A percentile compares a stretch with the other conserved stretches of the same genome.
Evolutionary conservation across 2,329 filamentous ascomycete species (phyloP).

Genomic region (Penicillium griseofulvum): DNA sequence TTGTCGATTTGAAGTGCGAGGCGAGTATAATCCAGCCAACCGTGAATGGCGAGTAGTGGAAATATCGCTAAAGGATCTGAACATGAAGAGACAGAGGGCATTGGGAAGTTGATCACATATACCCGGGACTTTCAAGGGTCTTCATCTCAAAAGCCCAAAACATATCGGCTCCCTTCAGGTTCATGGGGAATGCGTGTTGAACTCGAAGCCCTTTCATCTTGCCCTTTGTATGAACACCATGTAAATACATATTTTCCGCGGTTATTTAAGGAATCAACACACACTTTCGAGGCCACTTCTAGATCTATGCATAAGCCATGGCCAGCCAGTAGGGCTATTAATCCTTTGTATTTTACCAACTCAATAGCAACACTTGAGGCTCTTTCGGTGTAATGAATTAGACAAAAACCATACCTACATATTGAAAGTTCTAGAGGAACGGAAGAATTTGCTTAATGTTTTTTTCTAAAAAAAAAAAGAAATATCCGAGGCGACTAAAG

Average conservation of each 20-base stretch:
- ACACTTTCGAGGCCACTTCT: not conserved
- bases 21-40: slow-evolving; percentile 36
- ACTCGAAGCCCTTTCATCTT: not conserved
- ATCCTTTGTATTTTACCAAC: not conserved
- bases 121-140: not conserved
- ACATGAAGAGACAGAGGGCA: slow-evolving; percentile 27
- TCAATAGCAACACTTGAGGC: slow-evolving; percentile 36
- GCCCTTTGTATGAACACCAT: not conserved
- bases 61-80: slow-evolving; percentile 34
- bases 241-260: not conserved
- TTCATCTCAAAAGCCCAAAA: not conserved
- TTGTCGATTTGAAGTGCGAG: slow-evolving; percentile 37
- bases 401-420: slow-evolving; percentile 69
- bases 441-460: slow-evolving; percentile 65
- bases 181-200: not conserved
- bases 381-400: slow-evolving; percentile 83
- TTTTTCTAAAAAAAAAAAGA: slow-evolving; percentile 72
- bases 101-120: slow-evolving; percentile 18
- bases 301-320: not conserved
- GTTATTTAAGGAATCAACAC: not conserved
- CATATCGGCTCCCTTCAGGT: not conserved
- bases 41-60: slow-evolving; percentile 31
- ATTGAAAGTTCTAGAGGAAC: slow-evolving; percentile 67
- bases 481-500: slow-evolving; percentile 66
- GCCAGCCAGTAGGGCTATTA: no score